phyloP scores from a whole-genome alignment of 257 asterid species.

The Solanum bukasovii region DNA sequence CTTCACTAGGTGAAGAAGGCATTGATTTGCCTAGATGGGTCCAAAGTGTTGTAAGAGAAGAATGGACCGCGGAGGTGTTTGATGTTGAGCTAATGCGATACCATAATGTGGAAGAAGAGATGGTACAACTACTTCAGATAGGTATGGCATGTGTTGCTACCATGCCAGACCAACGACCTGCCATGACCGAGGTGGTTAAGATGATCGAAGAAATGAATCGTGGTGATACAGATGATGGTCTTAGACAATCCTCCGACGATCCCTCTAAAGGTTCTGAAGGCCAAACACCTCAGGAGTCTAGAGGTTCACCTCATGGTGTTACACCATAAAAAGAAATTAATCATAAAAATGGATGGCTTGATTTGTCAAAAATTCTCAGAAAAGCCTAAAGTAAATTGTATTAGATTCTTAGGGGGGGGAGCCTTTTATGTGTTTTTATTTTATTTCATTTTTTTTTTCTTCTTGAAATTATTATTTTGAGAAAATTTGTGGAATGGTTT shows the following conservation, averaged over 20 bases:
- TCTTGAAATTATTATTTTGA: conserved; percentile 29
- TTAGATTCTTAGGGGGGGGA: conserved; percentile 2
- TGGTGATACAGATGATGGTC: conserved; percentile 65
- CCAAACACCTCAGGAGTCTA: conserved; percentile 62
- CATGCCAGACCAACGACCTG: conserved; percentile 79
- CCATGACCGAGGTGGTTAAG: conserved; percentile 58
- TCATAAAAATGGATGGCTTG: neutral
- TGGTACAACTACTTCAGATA: conserved; percentile 94
- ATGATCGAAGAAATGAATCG: conserved; percentile 82
- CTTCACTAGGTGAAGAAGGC: conserved; percentile 90
- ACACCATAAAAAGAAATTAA: conserved; percentile 28
- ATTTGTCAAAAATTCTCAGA: conserved; percentile 1
- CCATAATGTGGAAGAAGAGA: conserved; percentile 91
- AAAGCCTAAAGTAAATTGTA: neutral
- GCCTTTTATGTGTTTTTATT: conserved; percentile 7
- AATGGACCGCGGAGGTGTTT: conserved; percentile 97
- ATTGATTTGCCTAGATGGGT: conserved; percentile 97
- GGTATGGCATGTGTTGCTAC: conserved; percentile 87
- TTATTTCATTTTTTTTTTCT: conserved; percentile 26
- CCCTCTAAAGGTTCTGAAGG: conserved; percentile 58
- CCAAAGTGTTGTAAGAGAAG: conserved; percentile 91
- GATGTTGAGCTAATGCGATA: conserved; percentile 92
- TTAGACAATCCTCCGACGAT: conserved; percentile 68
- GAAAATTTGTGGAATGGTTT: conserved; percentile 22
- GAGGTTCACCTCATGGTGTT: conserved; percentile 54